Percentiles rank a stretch among this genome's conserved stretches.
phyloP scores from a whole-genome alignment of 345 rosid species.

The Xanthoceras sorbifolium region DNA sequence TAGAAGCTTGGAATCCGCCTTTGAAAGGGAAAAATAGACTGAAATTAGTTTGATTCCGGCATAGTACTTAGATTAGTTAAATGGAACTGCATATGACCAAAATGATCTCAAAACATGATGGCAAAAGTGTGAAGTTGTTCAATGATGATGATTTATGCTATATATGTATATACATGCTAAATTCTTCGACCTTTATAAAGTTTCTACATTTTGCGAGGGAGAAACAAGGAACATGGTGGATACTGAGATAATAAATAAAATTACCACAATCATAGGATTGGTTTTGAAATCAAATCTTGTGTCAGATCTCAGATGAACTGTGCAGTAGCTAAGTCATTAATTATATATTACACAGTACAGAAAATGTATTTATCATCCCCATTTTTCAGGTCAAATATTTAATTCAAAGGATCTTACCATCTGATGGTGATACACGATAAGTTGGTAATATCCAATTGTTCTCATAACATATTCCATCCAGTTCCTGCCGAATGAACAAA shows the following conservation, averaged over 20 bases:
- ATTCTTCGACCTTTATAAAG: no score
- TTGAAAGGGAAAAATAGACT: slow-evolving; percentile 6
- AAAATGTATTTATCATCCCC: not conserved
- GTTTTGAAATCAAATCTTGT: not conserved
- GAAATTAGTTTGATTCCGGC: not conserved
- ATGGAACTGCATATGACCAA: not conserved
- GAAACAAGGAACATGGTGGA: not conserved
- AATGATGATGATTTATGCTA: not conserved
- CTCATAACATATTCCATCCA: slow-evolving; percentile 54
- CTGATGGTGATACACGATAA: slow-evolving; percentile 43
- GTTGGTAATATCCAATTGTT: slow-evolving; percentile 67
- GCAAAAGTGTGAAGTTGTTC: not conserved
- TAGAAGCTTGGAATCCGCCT: slow-evolving; percentile 65
- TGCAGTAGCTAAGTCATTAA: not conserved
- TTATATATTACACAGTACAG: not conserved
- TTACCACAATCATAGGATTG: not conserved
- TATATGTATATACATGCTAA: not conserved
- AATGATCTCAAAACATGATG: not conserved
- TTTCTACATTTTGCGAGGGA: not conserved
- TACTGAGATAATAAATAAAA: not conserved
- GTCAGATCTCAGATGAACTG: not conserved
- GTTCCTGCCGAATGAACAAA: slow-evolving; percentile 44
- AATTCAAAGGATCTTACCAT: slow-evolving; percentile 51
- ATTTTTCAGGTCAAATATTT: not conserved
- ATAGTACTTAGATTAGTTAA: not conserved